Base-by-base conservation (phyloP, 441 rosid genomes). In the Theobroma grandiflorum region DNA sequence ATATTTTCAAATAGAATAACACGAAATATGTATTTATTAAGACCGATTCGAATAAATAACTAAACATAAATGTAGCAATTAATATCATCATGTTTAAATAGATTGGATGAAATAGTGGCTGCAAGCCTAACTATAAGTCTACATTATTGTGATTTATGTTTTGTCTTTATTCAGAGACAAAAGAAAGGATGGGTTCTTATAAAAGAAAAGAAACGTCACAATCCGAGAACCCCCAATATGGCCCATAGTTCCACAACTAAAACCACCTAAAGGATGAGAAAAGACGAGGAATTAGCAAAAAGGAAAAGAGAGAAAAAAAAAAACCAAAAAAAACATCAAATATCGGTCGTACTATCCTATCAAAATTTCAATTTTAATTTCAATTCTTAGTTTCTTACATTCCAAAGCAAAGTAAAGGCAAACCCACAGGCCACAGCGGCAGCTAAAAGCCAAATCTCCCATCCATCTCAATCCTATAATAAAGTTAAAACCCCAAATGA, bases 391-490 rank as follows among this genome's bases (percentile, higher is more conserved):
- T 61, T n/a, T n/a, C 68, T 26, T 5, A 8, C 52, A 18, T 55
- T 55, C 11, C 22, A 26, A 4, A 67, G 52, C 53, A 20, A 67
- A 67, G 18, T 20, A 42, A 37, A 37, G 18, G 14, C 22, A 8
- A 62, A 57, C 43, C 16, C 50, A 75, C 65, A 33, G 14, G 8
- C 64, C 55, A 38, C 50, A 65, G 72, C 49, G 77, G 83, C 87
- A 82, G 63, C 88, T 73, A 84, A 72, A 87, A 63, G 83, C 86
- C 88, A 77, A 88, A 83, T 79, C 82, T 77, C 88, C 76, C 4
- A 81, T 88, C 88, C 71, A 85, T 82, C 77, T 74, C 85, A 79
- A 76, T 64, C 55, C 47, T 42, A 35, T 22, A 71, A 38, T 42
- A 38, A 43, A 42, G 57, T 53, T 35, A 75, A n/a, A 58, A 12